These are phyloP conservation scores for Hyphopichia wangnamkhiaoensis DNA, from an alignment of 1,139 yeast species.

Conservation along the genomic window DNA sequence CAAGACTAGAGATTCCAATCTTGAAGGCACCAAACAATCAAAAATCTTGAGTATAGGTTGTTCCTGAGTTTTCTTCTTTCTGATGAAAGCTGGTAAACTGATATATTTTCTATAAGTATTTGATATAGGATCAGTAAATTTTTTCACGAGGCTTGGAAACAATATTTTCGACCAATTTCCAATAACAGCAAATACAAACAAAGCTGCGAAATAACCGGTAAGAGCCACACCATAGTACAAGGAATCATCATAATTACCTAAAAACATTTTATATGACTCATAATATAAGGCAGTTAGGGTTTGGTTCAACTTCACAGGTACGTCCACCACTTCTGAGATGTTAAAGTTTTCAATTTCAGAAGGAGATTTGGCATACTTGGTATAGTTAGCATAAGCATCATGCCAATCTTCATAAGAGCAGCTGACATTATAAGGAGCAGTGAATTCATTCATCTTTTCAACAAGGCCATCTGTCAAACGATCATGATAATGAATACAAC, in stretches of 20 bases:
- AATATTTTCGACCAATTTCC: conserved; percentile 41
- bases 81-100: conserved; percentile 31
- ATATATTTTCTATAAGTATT: conserved; percentile 30
- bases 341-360: conserved; percentile 25
- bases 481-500: conserved; percentile 11
- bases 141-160: conserved; percentile 25
- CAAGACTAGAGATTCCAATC: conserved; percentile 27
- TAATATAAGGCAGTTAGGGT: conserved; percentile 13
- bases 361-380: conserved; percentile 17
- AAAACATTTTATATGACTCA: conserved; percentile 26
- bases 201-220: conserved; percentile 50
- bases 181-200: conserved; percentile 41
- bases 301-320: conserved; percentile 23
- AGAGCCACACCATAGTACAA: conserved; percentile 50
- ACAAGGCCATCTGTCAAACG: conserved; percentile 7
- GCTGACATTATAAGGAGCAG: conserved; percentile 9
- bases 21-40: conserved; percentile 28
- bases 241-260: conserved; percentile 39
- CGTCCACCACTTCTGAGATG: conserved; percentile 15
- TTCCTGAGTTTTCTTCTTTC: conserved; percentile 25
- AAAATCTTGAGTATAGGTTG: conserved; percentile 19
- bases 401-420: conserved; percentile 17
- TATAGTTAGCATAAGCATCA: conserved; percentile 18
- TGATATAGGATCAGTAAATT: conserved; percentile 22
- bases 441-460: conserved; percentile 13